Percentiles rank a stretch among this genome's conserved stretches.
These are phyloP conservation scores for Vaccinium myrtillus DNA, from an alignment of 148 eudicot species.

Conservation along the genomic window DNA sequence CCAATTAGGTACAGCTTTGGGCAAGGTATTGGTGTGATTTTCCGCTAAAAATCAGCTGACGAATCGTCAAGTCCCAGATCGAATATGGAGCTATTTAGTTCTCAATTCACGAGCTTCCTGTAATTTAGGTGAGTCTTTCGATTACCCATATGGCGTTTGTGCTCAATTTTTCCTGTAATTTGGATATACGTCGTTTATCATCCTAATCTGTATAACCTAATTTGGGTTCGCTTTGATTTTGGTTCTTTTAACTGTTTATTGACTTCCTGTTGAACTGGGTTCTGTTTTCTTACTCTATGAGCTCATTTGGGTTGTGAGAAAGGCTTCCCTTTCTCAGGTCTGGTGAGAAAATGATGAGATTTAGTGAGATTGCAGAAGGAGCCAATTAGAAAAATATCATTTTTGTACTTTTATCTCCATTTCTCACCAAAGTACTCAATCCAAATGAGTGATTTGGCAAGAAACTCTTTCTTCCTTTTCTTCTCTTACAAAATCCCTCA, in stretches of 20 bases:
- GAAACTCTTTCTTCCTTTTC: no score
- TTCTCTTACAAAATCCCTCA: no score
- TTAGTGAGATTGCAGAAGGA: no score
- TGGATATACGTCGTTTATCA: neutral
- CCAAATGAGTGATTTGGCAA: no score
- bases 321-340: no score
- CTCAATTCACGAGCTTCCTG: constrained; percentile 1
- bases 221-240: neutral
- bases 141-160: constrained; percentile 11
- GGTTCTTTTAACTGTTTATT: neutral
- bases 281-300: neutral
- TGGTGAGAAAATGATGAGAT: no score
- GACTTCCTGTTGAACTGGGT: neutral
- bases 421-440: no score
- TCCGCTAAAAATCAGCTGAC: neutral
- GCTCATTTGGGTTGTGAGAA: no score
- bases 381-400: no score
- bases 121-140: constrained; percentile 15
- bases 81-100: neutral
- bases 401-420: no score
- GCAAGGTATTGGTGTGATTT: neutral
- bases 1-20: neutral
- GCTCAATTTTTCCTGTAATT: neutral
- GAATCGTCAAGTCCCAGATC: neutral
- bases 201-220: neutral